phyloP scores from a whole-genome alignment of 495 filamentous ascomycete species.

The Opeltia flavorubescens region DNA sequence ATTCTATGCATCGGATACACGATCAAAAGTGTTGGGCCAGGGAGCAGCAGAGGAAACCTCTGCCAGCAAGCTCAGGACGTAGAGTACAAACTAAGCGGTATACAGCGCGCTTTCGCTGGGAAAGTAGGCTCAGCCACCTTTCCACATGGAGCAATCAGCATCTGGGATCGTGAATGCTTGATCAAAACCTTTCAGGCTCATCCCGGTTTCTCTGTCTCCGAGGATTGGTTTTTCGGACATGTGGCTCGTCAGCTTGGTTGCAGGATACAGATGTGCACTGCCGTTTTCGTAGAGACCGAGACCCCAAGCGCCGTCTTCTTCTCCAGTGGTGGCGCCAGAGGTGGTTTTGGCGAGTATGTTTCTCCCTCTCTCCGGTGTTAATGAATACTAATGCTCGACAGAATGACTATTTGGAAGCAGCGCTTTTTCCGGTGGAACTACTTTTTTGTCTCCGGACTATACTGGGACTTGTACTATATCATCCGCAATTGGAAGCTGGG shows the following conservation, averaged over 20 bases:
- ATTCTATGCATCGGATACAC: slow-evolving; percentile 31
- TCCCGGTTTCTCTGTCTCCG: slow-evolving; percentile 29
- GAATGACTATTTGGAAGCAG: slow-evolving; percentile 36
- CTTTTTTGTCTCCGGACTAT: slow-evolving; percentile 35
- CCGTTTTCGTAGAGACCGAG: slow-evolving; percentile 35
- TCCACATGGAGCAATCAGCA: slow-evolving; percentile 29
- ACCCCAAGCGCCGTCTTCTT: slow-evolving; percentile 30
- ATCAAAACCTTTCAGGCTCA: slow-evolving; percentile 29
- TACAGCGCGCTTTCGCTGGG: slow-evolving; percentile 27
- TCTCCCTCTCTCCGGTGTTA: too few species aligned
- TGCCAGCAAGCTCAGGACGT: slow-evolving; percentile 33
- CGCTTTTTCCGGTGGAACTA: slow-evolving; percentile 39
- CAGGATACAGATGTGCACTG: slow-evolving; percentile 34
- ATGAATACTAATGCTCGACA: too few species aligned
- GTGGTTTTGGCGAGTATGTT: slow-evolving; percentile 37
- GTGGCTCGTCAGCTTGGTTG: slow-evolving; percentile 29
- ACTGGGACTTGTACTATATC: slow-evolving; percentile 32
- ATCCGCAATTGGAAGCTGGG: slow-evolving; percentile 32
- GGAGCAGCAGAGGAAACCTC: slow-evolving; percentile 21
- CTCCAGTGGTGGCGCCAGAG: slow-evolving; percentile 22
- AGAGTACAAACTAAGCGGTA: slow-evolving; percentile 30
- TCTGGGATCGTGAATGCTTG: slow-evolving; percentile 29
- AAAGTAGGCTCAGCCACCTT: slow-evolving; percentile 28
- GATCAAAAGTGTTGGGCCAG: slow-evolving; percentile 26
- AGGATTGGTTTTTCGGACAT: slow-evolving; percentile 35